Evolutionary conservation across 805 yeast genomes (phyloP), one percentile per base, ranked within the genome.

Genomic region (Myxozyma geophila): DNA sequence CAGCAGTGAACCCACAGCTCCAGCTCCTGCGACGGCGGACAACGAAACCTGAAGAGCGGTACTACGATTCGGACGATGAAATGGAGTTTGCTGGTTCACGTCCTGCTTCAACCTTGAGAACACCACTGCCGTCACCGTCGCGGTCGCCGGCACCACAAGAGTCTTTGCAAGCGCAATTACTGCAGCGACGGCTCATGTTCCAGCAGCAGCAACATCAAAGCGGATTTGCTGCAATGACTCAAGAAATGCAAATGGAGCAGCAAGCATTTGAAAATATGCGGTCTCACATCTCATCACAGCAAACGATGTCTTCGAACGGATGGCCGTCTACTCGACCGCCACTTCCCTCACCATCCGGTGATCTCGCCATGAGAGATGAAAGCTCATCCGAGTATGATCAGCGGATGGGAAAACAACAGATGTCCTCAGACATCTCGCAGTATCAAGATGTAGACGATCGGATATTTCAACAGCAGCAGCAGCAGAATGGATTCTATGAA

Each of bases 111-210:
- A 5, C 43, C 17, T 35, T 17, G 9, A 21, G 52, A 35, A 59
- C 63, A n/a, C 63, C 66, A 19, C 10, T 43, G 37, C 60, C 60
- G 21, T 63, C 57, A 47, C 65, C 62, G 23, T 58, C 63, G 9
- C 47, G 54, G n/a, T 47, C 59, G 33, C 52, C 62, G n/a, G 52
- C 39, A 23, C 56, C 58, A 35, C 51, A 52, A 17, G 43, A 50
- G 2, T 44, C 54, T 10, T 15, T 15, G 33, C 44, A 35, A 17
- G 44, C 35, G 40, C 58, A 44, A 36, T 44, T 37, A 10, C 53
- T 33, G 13, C 53, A 49, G 37, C 53, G 53, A 15, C 15, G 54
- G 4, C 23, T 51, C 19, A 2, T 51, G 13, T 19, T 51, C 7
- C 54, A 17, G 10, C 53, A 49, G 33, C 55, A 37, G 10, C 15